Evolutionary conservation across 2,329 filamentous ascomycete genomes (phyloP), one percentile per base, ranked within the genome.

Genomic region (Alternaria sp.): DNA sequence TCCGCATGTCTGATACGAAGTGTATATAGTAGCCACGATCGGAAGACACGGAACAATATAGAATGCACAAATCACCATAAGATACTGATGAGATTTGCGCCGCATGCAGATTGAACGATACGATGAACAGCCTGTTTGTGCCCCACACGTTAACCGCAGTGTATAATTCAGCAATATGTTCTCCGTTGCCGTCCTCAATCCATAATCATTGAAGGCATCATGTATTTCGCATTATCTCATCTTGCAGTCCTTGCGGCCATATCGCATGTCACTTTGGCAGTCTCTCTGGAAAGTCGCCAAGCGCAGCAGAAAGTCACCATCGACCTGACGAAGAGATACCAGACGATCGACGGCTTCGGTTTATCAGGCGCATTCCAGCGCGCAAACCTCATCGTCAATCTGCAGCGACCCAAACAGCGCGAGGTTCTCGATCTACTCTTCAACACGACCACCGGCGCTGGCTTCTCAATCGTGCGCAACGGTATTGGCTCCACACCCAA

Each of bases 291-390:
- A 30, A 14, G 46, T 14, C 71, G 72, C 14, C 72, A 75, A 51
- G 50, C 64, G 12, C 58, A 65, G 15, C 70, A 71, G 43, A 72
- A 71, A 33, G 77, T 84, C 61, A 83, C 78, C 0, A 75, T 84
- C 20, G 77, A 83, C 67, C 67, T 80, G 6, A 67, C 74, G n/a
- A 80, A 78, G 64, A 82, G 78, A 55, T 83, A 80, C 66, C 83
- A 84, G 72, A 80, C 75, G 4, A 83, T 84, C 56, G 82, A 84
- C 66, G 83, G 83, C 11, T 84, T 84, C 66, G 83, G 82, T 15
- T 81, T 83, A 72, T 79, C 75, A 18, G 79, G 78, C 18, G 82
- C 82, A 1, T 84, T 84, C 69, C 81, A 83, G 70, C 81, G 83
- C 7, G 82, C 82, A 15, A 83, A 81, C 59, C 75, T 82, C 30